A percentile compares a stretch with the other conserved stretches of the same genome.
phyloP scores from a whole-genome alignment of 306 rosid species.

The Dalbergia cochinchinensis region DNA sequence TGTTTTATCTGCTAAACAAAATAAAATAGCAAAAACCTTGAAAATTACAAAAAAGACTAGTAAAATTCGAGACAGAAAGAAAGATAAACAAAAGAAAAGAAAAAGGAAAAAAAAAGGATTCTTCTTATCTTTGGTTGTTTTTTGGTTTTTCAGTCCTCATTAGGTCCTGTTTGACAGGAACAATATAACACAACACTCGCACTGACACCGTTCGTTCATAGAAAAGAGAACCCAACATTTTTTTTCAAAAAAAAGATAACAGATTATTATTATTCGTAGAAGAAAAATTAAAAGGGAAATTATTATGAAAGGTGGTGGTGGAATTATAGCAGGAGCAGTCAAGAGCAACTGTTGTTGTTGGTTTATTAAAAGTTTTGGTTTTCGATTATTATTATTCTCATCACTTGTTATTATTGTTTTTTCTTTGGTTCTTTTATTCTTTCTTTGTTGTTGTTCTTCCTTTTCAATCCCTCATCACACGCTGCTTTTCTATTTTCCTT shows the following conservation, averaged over 20 bases:
- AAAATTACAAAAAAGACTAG: background rate
- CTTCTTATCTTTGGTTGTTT: constrained; percentile 40
- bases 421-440: constrained; percentile 50
- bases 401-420: constrained; percentile 30
- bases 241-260: constrained; percentile 17
- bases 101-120: background rate
- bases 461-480: constrained; percentile 47
- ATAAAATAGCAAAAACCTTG: background rate
- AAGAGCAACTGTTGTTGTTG: constrained; percentile 65
- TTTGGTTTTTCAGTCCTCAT: constrained; percentile 27
- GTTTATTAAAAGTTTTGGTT: constrained; percentile 50
- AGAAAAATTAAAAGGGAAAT: constrained; percentile 46
- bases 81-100: background rate
- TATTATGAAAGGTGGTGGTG: constrained; percentile 75
- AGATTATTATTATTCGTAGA: constrained; percentile 40
- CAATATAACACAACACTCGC: constrained; percentile 36
- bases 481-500: constrained; percentile 33
- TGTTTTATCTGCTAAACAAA: background rate
- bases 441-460: constrained; percentile 55
- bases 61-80: constrained; percentile 18
- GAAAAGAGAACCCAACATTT: constrained; percentile 8
- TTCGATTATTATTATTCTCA: constrained; percentile 47
- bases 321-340: constrained; percentile 62
- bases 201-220: constrained; percentile 58
- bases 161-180: constrained; percentile 55